Percentiles rank a stretch among this genome's conserved stretches.
These are phyloP conservation scores for Ustilago curta DNA, from an alignment of 1,284 basidiomycete species.

Conservation along the genomic window DNA sequence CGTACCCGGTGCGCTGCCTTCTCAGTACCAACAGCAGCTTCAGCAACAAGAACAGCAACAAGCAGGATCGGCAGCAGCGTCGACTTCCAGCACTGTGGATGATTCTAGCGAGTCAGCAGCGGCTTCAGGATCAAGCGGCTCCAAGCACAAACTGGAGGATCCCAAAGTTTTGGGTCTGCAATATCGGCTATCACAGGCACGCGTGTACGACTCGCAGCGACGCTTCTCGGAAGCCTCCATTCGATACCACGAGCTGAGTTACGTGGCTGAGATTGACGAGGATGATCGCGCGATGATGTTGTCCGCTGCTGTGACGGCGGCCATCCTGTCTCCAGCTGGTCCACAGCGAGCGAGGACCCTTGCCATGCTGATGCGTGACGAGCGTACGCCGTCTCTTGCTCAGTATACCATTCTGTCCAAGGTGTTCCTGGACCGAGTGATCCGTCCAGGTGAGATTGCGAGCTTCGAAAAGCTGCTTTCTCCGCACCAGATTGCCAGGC, in stretches of 20 bases:
- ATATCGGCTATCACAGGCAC: slow-evolving; percentile 74
- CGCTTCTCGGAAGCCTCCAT: slow-evolving; percentile 95
- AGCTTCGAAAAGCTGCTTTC: slow-evolving; percentile 88
- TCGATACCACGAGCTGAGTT: slow-evolving; percentile 86
- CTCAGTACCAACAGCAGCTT: slow-evolving; percentile 27
- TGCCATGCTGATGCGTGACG: slow-evolving; percentile 91
- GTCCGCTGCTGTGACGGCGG: slow-evolving; percentile 90
- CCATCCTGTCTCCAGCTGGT: slow-evolving; percentile 95
- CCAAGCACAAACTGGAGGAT: slow-evolving; percentile 38
- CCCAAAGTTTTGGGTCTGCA: slow-evolving; percentile 51
- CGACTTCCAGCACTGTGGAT: not conserved
- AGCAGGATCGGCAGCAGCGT: not conserved
- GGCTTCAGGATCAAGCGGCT: not conserved
- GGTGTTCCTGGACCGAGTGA: slow-evolving; percentile 96
- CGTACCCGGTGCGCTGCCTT: slow-evolving; percentile 53
- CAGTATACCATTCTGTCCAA: slow-evolving; percentile 92
- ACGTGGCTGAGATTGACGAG: slow-evolving; percentile 54
- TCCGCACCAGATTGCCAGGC: slow-evolving; percentile 90
- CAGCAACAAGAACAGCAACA: slow-evolving; percentile 14
- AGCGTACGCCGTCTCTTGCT: slow-evolving; percentile 82
- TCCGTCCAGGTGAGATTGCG: slow-evolving; percentile 86
- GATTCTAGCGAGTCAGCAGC: slow-evolving; percentile 1
- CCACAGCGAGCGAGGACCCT: slow-evolving; percentile 92
- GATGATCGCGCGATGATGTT: slow-evolving; percentile 56
- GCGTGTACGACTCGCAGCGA: slow-evolving; percentile 89